Conservation (phyloP, 192 early-diverging fungal species). For the Entomortierella lignicola region DNA sequence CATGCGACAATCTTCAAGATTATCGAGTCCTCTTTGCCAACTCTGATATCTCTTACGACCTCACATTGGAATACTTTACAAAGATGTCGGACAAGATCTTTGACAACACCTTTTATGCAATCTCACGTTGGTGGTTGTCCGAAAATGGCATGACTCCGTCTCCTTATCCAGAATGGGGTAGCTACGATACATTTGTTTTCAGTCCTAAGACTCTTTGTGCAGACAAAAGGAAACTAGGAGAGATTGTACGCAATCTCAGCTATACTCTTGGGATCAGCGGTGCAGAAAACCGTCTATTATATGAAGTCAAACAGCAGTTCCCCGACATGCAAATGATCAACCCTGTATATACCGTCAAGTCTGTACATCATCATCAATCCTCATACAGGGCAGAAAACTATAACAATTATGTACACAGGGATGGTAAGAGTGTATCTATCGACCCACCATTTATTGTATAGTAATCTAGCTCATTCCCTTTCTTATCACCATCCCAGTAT, state of each 20-base stretch:
- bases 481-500: no score
- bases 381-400: background rate
- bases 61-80: constrained; percentile 17
- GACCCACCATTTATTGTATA: background rate
- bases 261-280: constrained; percentile 15
- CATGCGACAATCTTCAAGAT: constrained; percentile 7
- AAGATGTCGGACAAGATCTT: constrained; percentile 6
- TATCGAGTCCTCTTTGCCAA: constrained; percentile 18
- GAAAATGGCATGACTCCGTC: constrained; percentile 7
- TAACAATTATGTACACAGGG: background rate
- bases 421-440: background rate
- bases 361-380: constrained; percentile 3
- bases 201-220: background rate
- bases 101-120: constrained; percentile 16
- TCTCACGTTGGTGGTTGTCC: constrained; percentile 18
- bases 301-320: constrained; percentile 14
- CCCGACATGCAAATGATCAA: constrained; percentile 1
- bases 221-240: constrained; percentile 14
- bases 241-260: constrained; percentile 10
- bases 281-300: constrained; percentile 19
- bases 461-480: no score
- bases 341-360: background rate
- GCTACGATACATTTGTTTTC: constrained; percentile 28
- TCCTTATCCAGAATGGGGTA: constrained; percentile 9
- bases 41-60: constrained; percentile 22